These are phyloP conservation scores for Erodium texanum DNA, from an alignment of 441 rosid genomes.

Conservation along the genomic window DNA sequence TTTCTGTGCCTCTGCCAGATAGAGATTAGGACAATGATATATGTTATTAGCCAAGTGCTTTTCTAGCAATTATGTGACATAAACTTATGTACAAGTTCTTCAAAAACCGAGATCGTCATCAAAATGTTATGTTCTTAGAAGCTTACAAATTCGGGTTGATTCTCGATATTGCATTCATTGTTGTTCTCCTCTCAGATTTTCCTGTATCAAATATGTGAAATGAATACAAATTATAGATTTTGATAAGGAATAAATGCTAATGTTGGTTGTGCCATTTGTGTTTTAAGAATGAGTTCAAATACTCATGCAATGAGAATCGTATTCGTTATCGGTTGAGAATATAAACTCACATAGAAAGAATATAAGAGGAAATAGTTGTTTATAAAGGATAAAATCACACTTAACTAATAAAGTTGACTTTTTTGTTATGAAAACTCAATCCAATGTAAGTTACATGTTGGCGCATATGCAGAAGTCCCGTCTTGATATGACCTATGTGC, in stretches of 20 bases:
- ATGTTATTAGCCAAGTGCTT: background rate
- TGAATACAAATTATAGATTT: background rate
- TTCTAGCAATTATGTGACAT: background rate
- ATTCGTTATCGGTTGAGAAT: no score
- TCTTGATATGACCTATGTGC: no score
- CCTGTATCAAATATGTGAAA: conserved; percentile 6
- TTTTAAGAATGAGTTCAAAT: background rate
- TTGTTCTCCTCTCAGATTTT: conserved; percentile 9
- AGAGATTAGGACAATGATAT: background rate
- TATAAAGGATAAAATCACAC: no score
- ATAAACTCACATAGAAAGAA: no score
- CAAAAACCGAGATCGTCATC: background rate
- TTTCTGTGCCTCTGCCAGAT: conserved; percentile 21
- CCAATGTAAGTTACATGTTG: no score
- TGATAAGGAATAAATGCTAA: background rate
- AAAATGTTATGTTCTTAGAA: background rate
- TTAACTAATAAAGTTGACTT: no score
- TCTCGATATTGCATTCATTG: background rate
- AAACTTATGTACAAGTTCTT: background rate
- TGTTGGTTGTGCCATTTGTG: no score
- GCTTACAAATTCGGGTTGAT: conserved; percentile 21
- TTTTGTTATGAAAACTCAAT: no score
- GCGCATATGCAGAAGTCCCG: no score
- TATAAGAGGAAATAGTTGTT: no score
- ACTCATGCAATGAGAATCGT: conserved; percentile 2